Evolutionary conservation across 148 eudicot species (phyloP), one percentile per base, ranked within the genome.

Genomic region (Vaccinium vitisidaea): DNA sequence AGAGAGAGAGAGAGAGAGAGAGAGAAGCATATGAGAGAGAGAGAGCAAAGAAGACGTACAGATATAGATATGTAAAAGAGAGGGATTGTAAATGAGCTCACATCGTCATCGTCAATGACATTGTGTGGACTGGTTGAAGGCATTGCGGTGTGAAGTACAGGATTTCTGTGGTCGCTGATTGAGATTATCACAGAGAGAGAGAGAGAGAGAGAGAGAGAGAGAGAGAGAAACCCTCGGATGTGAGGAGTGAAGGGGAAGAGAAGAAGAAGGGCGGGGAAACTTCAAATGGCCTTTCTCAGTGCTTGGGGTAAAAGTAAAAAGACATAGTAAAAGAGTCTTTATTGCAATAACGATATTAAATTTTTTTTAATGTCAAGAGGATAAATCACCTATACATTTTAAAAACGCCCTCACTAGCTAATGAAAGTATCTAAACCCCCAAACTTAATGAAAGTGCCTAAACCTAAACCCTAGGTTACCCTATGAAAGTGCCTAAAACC

Each of bases 81-180:
- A 59, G 13, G 21, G 46, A 55, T 50, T 9, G 5, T 2, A 30
- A 50, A 58, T 46, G 73, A 55, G 46, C 81, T 82, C 48, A 89
- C 90, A 23, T 89, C 91, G 75, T 91, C 93, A n/a, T 91, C 91
- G 79, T 86, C 86, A 80, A 85, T 86, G 84, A 86, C 82, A 19
- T 49, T 55, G 25, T 49, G 61, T 39, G 30, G 19, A 79, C 16
- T 52, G 23, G 69, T 52, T 67, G 83, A 67, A 25, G 83, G 54
- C 86, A 84, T 84, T 32, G 82, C 10, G 19, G 30, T 11, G 16
- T 25, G 32, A 49, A 43, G 21, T 12, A 18, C 16, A 69, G 77
- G 27, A 16, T 79, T 50, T 52, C n/a, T 52, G 27, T n/a, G 69
- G 69, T 21, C n/a, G 9, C 8, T 43, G 46, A 43, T 43, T 43